A percentile compares a stretch with the other conserved stretches of the same genome.
phyloP scores from a whole-genome alignment of 257 asterid genomes.

The Petunia secreta region DNA sequence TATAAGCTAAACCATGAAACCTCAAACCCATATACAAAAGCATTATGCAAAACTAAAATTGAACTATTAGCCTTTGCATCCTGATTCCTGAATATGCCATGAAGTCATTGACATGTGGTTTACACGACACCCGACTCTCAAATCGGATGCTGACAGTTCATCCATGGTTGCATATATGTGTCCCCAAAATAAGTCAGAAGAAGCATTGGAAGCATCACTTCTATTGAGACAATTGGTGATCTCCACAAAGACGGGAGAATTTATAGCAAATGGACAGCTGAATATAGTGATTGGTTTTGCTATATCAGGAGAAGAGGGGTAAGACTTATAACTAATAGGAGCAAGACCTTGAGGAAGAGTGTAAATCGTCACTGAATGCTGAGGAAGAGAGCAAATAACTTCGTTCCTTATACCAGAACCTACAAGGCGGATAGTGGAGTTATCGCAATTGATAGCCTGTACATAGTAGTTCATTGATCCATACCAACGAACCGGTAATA shows the following conservation, averaged over 20 bases:
- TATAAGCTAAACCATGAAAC: slow-evolving; percentile 22
- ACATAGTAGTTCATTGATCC: slow-evolving; percentile 21
- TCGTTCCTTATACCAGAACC: slow-evolving; percentile 24
- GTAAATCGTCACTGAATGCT: neutral
- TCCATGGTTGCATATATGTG: slow-evolving; percentile 29
- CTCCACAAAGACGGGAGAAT: neutral
- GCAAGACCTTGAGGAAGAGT: neutral
- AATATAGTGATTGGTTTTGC: slow-evolving; percentile 25
- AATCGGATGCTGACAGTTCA: neutral
- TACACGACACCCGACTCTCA: slow-evolving; percentile 16
- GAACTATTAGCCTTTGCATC: slow-evolving; percentile 3
- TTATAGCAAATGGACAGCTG: slow-evolving; percentile 34
- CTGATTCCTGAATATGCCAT: neutral
- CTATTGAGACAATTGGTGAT: neutral
- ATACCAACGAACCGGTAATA: neutral
- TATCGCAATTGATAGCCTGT: slow-evolving; percentile 34
- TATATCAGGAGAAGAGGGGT: no score
- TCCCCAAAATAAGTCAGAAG: neutral
- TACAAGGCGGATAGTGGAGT: slow-evolving; percentile 35
- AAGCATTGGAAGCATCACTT: neutral
- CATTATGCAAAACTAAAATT: slow-evolving; percentile 30
- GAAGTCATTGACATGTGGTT: slow-evolving; percentile 21
- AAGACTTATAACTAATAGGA: neutral
- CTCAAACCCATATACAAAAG: slow-evolving; percentile 40
- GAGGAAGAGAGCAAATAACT: slow-evolving; percentile 35